Conservation (phyloP, 805 yeast genomes). For the Jamesozyma jinghongensis region DNA sequence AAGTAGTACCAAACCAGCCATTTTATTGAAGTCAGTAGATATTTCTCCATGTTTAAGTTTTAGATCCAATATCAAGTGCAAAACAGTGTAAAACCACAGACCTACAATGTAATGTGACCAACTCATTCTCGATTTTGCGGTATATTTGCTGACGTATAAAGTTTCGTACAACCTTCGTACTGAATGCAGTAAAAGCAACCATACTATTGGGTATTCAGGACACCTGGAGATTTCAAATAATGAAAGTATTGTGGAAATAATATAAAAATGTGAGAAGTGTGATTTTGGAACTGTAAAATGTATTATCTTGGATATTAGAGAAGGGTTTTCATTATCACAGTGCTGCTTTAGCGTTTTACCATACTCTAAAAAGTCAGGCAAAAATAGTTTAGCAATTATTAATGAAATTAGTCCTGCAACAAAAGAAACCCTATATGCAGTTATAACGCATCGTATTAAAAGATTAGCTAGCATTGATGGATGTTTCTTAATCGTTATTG, state of each 20-base stretch:
- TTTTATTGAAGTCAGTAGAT: constrained; percentile 7
- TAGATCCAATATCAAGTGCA: constrained; percentile 34
- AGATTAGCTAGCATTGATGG: not conserved
- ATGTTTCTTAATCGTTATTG: too few relatives aligned
- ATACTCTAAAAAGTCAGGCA: constrained; percentile 35
- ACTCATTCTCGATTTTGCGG: constrained; percentile 46
- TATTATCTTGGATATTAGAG: constrained; percentile 7
- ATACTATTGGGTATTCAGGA: constrained; percentile 13
- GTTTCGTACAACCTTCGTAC: constrained; percentile 50
- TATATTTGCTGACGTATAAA: constrained; percentile 38
- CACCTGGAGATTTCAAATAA: constrained; percentile 10
- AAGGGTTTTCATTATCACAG: not conserved
- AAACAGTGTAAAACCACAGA: constrained; percentile 43
- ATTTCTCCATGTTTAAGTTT: constrained; percentile 19
- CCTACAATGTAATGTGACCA: constrained; percentile 62
- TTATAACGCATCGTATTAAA: not conserved
- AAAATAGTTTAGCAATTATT: constrained; percentile 26
- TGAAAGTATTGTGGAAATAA: constrained; percentile 34
- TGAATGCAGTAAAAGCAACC: constrained; percentile 40
- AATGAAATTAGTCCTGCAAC: constrained; percentile 21
- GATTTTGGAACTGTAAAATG: constrained; percentile 49
- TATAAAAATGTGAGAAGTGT: constrained; percentile 57
- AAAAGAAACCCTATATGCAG: constrained; percentile 8
- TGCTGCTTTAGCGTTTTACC: constrained; percentile 34
- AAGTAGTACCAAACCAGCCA: constrained; percentile 17